These are phyloP conservation scores for Flaveria trinervia DNA, from an alignment of 129 eudicot species.

Conservation along the genomic window DNA sequence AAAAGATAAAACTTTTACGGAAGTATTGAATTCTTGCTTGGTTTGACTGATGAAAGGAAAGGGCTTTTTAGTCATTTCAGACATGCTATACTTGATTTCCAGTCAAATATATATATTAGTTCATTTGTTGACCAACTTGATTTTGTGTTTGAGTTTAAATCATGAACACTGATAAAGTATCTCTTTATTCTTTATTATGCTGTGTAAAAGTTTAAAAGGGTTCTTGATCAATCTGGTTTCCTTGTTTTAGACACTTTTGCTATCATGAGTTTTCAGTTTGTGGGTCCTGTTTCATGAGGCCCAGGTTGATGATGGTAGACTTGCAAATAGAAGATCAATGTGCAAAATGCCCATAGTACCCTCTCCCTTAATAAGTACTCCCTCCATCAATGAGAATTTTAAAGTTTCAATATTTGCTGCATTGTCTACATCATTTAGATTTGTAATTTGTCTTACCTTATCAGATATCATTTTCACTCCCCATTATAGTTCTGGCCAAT, in stretches of 20 bases:
- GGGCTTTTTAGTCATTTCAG: conserved; percentile 14
- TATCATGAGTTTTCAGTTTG: conserved; percentile 10
- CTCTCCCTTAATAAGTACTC: background rate
- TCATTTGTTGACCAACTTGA: conserved; percentile 21
- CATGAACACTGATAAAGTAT: conserved; percentile 17
- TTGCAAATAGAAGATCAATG: background rate
- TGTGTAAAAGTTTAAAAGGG: conserved; percentile 9
- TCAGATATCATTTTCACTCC: background rate
- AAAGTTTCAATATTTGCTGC: background rate
- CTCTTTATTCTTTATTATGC: background rate
- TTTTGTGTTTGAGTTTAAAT: conserved; percentile 3
- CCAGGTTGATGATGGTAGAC: background rate
- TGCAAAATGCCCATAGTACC: background rate
- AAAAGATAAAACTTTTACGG: background rate
- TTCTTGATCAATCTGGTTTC: conserved; percentile 5
- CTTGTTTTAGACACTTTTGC: conserved; percentile 13
- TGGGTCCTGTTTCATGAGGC: conserved; percentile 16
- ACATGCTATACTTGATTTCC: conserved; percentile 24
- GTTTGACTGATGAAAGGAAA: conserved; percentile 25
- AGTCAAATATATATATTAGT: conserved; percentile 1
- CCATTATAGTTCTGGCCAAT: background rate
- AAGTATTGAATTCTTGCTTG: conserved; percentile 27
- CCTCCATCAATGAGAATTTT: background rate
- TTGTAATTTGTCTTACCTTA: background rate
- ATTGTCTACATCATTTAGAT: background rate